Base-by-base conservation (phyloP, 2,329 filamentous ascomycete genomes). In the Acrocalymma vagum region DNA sequence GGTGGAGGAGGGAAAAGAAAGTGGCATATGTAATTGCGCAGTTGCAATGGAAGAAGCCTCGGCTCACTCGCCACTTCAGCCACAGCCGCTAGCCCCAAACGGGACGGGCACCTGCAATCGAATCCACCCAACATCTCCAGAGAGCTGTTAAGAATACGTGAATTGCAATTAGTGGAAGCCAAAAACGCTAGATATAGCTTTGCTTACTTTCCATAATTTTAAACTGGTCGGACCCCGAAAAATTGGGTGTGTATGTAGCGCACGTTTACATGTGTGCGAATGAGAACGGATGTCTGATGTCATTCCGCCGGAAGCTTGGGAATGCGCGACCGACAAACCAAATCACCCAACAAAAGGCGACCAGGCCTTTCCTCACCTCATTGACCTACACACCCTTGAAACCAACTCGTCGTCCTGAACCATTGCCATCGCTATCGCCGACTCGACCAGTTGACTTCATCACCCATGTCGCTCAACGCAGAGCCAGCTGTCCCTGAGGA, bases 401-500 rank as follows among this genome's bases (percentile, higher is more conserved):
- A n/a, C n/a, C n/a, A n/a, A n/a, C n/a, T n/a, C n/a, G 8, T 17
- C 26, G 10, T 21, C 17, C 21, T 7, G 23, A 24, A 14, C 14
- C 22, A 24, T 26, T 20, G 4, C 33, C 37, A 31, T 49, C 44
- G 35, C 42, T 40, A 43, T 38, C 28, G 14, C 35, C 36, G 22
- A 26, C 21, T 32, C 20, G 16, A 26, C 20, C 33, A 39, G 38
- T 39, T 36, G 32, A n/a, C 34, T n/a, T n/a, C n/a, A n/a, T 38
- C 45, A 49, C 53, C 42, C 49, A 74, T 73, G 71, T 68, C 72
- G 49, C 58, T 72, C 40, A 72, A 71, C 33, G 31, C 65, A 21
- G 72, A 74, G 52, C 72, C 72, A 16, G 66, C 72, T 27, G 62
- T 61, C 43, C 69, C 72, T 10, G 55, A 65, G 26, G 67, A 70